Percentiles rank a stretch among this genome's conserved stretches.
phyloP scores from a whole-genome alignment of 495 filamentous ascomycete genomes.

The Aspergillus kassunensis region DNA sequence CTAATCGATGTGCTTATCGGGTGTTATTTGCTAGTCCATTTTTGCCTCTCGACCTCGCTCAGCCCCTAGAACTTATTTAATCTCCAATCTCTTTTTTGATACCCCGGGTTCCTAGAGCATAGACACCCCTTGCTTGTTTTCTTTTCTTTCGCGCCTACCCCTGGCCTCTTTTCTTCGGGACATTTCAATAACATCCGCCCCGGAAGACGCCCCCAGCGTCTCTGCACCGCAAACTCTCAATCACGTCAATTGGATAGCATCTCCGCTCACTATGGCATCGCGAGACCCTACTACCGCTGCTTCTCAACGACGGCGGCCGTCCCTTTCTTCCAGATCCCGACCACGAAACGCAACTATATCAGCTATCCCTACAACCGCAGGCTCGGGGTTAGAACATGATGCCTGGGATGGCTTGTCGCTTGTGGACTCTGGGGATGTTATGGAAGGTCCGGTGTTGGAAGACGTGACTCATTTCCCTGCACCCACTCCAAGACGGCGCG shows the following conservation, averaged over 20 bases:
- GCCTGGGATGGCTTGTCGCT: slow-evolving; percentile 28
- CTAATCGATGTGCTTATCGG: background rate
- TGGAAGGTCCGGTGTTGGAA: slow-evolving; percentile 30
- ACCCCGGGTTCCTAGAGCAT: slow-evolving; percentile 7
- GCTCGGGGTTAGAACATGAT: slow-evolving; percentile 17
- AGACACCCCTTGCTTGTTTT: slow-evolving; percentile 15
- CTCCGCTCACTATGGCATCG: slow-evolving; percentile 31
- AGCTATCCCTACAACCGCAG: slow-evolving; percentile 15
- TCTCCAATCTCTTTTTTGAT: slow-evolving; percentile 4
- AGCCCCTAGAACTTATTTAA: background rate
- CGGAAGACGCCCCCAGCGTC: background rate
- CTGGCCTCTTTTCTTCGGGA: slow-evolving; percentile 5
- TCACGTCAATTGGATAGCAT: slow-evolving; percentile 5
- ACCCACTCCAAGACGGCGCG: slow-evolving; percentile 33
- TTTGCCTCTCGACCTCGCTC: background rate
- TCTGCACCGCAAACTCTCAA: background rate
- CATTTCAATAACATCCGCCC: slow-evolving; percentile 4
- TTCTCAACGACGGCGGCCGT: slow-evolving; percentile 33
- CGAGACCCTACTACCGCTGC: slow-evolving; percentile 27
- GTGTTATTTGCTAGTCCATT: background rate
- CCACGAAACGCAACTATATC: slow-evolving; percentile 31
- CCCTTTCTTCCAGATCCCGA: slow-evolving; percentile 34
- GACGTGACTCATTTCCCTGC: slow-evolving; percentile 36
- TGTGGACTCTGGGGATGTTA: slow-evolving; percentile 25
- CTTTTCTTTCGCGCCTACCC: slow-evolving; percentile 2